phyloP scores from a whole-genome alignment of 2,329 filamentous ascomycete species.

The Calonectria hawksworthii region DNA sequence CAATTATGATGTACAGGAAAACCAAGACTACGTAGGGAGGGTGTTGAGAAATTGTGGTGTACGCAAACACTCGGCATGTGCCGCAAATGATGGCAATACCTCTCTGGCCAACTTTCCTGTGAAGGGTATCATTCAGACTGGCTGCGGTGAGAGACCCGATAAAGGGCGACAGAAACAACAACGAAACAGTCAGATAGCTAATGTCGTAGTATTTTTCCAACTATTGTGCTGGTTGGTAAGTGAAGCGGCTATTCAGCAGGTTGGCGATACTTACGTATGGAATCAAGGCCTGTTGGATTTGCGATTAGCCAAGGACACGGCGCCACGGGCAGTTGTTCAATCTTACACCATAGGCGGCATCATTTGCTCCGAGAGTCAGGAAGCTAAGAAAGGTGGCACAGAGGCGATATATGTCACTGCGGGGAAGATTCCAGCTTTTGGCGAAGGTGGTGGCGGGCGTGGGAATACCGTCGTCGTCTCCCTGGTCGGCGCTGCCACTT shows the following conservation, averaged over 20 bases:
- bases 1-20: conserved; percentile 74
- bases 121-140: conserved; percentile 67
- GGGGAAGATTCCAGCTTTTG: conserved; percentile 40
- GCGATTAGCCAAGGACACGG: background rate
- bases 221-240: background rate
- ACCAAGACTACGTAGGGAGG: conserved; percentile 78
- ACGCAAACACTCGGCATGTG: conserved; percentile 70
- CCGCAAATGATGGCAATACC: conserved; percentile 76
- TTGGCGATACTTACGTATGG: conserved; percentile 55
- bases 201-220: conserved; percentile 68
- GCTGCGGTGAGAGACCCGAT: conserved; percentile 75
- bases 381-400: conserved; percentile 70
- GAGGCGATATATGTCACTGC: conserved; percentile 61
- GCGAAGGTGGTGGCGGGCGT: background rate
- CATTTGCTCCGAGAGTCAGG: conserved; percentile 70
- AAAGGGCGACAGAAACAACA: conserved; percentile 74
- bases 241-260: too few species aligned
- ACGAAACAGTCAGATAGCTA: conserved; percentile 72
- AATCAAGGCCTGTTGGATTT: conserved; percentile 57
- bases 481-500: background rate
- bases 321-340: background rate
- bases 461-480: background rate
- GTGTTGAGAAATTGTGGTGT: conserved; percentile 73
- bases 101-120: conserved; percentile 46
- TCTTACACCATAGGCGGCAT: conserved; percentile 70